Evolutionary conservation across 495 filamentous ascomycete genomes (phyloP).

Genomic region (Talaromyces stipitatus): DNA sequence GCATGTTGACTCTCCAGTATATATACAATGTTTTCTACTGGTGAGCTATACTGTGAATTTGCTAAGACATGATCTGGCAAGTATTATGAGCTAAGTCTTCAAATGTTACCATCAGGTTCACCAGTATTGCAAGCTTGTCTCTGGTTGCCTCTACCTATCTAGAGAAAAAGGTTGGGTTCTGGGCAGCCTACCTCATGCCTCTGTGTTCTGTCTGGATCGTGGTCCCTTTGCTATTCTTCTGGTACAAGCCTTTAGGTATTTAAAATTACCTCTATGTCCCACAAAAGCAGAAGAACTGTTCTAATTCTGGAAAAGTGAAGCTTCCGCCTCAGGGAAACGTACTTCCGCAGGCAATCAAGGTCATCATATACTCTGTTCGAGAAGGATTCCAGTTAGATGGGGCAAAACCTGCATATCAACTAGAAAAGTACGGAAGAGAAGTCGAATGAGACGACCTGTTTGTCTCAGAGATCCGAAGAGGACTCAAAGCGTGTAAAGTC

Average conservation of each 20-base stretch:
- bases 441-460: slow-evolving; percentile 31
- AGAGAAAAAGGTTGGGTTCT: slow-evolving; percentile 39
- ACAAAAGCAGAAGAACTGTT: not conserved
- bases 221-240: slow-evolving; percentile 22
- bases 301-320: slow-evolving; percentile 20
- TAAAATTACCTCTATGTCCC: not conserved
- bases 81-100: too few species aligned
- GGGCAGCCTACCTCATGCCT: slow-evolving; percentile 38
- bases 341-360: slow-evolving; percentile 31
- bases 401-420: slow-evolving; percentile 16
- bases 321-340: slow-evolving; percentile 31
- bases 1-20: slow-evolving; percentile 51
- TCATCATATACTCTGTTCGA: slow-evolving; percentile 9
- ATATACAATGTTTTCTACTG: slow-evolving; percentile 61
- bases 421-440: slow-evolving; percentile 11
- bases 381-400: slow-evolving; percentile 20
- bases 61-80: not conserved
- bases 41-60: slow-evolving; percentile 30
- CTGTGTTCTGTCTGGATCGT: slow-evolving; percentile 20
- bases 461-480: slow-evolving; percentile 37
- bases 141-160: slow-evolving; percentile 37
- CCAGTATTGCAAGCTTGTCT: slow-evolving; percentile 30
- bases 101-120: slow-evolving; percentile 30
- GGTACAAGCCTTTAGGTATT: slow-evolving; percentile 13
- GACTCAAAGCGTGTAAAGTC: slow-evolving; percentile 25